Conservation (phyloP, 2,329 filamentous ascomycete genomes). For the Arthrobotrys iridis region DNA sequence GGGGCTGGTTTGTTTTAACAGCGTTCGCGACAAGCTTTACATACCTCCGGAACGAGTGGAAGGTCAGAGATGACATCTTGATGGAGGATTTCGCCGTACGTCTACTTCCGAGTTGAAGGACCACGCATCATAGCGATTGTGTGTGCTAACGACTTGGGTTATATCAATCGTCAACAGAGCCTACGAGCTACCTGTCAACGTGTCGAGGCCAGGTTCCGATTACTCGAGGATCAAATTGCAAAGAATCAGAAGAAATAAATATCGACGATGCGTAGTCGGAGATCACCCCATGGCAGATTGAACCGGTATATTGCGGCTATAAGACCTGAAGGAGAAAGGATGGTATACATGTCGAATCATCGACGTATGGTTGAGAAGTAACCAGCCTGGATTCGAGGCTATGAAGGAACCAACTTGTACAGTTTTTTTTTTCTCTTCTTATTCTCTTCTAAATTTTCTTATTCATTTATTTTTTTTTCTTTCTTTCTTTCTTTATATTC, state of each 20-base stretch:
- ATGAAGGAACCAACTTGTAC: conserved; percentile 24
- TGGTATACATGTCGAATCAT: not conserved
- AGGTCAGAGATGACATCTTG: conserved; percentile 49
- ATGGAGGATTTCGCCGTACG: conserved; percentile 54
- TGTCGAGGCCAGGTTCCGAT: conserved; percentile 49
- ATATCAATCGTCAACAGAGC: conserved; percentile 20
- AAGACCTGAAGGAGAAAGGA: not conserved
- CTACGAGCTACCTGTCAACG: conserved; percentile 47
- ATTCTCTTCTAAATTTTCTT: not conserved
- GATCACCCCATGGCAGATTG: not conserved
- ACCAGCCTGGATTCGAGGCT: too few relatives aligned
- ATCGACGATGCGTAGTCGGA: not conserved
- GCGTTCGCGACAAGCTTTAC: conserved; percentile 52
- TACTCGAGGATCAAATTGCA: conserved; percentile 50
- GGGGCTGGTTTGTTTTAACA: too few relatives aligned
- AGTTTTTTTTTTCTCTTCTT: conserved; percentile 10
- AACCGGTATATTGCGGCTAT: too few relatives aligned
- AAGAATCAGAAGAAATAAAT: conserved; percentile 47
- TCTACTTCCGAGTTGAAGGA: not conserved
- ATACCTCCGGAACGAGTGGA: conserved; percentile 52
- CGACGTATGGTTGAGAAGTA: not conserved
- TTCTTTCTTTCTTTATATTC: not conserved
- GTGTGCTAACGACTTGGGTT: not conserved
- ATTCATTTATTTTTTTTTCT: conserved; percentile 3
- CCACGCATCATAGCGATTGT: not conserved